Conservation (phyloP, 1,284 basidiomycete genomes). For the Hortiboletus rubellus region DNA sequence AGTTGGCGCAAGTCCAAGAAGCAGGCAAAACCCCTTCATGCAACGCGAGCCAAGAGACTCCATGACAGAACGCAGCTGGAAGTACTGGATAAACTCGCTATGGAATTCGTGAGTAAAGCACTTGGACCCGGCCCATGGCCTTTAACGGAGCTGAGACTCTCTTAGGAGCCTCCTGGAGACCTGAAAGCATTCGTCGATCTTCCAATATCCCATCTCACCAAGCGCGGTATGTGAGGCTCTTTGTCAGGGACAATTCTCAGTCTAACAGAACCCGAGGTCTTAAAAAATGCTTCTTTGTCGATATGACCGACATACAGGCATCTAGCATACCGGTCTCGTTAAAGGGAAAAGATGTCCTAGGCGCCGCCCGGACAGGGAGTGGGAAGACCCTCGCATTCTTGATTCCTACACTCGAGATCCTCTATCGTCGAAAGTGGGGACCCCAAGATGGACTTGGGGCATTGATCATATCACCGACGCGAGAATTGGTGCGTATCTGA, state of each 20-base stretch:
- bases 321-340: constrained; percentile 64
- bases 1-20: constrained; percentile 22
- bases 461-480: constrained; percentile 91
- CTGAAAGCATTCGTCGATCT: constrained; percentile 61
- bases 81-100: constrained; percentile 51
- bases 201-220: constrained; percentile 68
- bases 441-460: constrained; percentile 87
- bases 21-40: constrained; percentile 11
- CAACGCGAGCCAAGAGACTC: constrained; percentile 44
- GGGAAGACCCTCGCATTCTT: constrained; percentile 86
- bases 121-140: neutral
- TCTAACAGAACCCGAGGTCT: constrained; percentile 52
- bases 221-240: constrained; percentile 51
- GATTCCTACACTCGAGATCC: constrained; percentile 73
- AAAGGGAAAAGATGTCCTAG: constrained; percentile 71
- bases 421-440: constrained; percentile 78
- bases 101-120: constrained; percentile 54
- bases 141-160: constrained; percentile 11
- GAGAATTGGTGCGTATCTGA: constrained; percentile 74
- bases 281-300: constrained; percentile 81
- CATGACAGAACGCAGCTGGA: constrained; percentile 57
- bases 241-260: neutral
- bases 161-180: constrained; percentile 49
- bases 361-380: constrained; percentile 78
- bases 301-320: constrained; percentile 84